A percentile compares a stretch with the other conserved stretches of the same genome.
Evolutionary conservation across 1,284 basidiomycete species (phyloP).

Genomic region (Thecaphora frezii): DNA sequence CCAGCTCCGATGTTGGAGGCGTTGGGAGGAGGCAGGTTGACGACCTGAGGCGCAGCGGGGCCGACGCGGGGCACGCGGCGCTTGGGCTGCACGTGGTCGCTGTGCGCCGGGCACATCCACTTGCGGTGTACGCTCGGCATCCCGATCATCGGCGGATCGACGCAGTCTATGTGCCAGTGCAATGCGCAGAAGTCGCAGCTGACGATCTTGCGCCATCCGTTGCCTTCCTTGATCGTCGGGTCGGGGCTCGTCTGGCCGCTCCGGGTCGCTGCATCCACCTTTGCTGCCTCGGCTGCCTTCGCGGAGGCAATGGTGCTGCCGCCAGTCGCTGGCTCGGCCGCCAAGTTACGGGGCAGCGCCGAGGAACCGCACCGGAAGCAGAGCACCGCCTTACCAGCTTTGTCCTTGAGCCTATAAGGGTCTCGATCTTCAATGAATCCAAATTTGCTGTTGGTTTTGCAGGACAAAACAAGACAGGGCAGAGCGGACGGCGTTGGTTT

Average conservation of each 20-base stretch:
- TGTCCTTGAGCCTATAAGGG: slow-evolving; percentile 80
- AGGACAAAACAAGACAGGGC: no score
- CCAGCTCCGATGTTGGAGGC: slow-evolving; percentile 65
- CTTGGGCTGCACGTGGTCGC: slow-evolving; percentile 69
- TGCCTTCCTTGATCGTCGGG: slow-evolving; percentile 20
- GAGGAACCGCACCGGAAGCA: slow-evolving; percentile 88
- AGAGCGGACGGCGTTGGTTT: no score
- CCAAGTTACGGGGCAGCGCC: slow-evolving; percentile 64
- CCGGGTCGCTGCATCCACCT: background rate
- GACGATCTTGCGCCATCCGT: slow-evolving; percentile 67
- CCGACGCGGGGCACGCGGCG: slow-evolving; percentile 37
- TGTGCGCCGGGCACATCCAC: slow-evolving; percentile 99
- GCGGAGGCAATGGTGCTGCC: background rate
- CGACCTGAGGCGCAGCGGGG: slow-evolving; percentile 19
- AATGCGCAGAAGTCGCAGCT: slow-evolving; percentile 93
- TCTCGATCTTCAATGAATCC: slow-evolving; percentile 90
- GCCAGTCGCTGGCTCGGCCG: slow-evolving; percentile 22
- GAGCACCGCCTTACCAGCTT: slow-evolving; percentile 75
- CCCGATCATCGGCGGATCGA: slow-evolving; percentile 81
- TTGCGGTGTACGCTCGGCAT: slow-evolving; percentile 86
- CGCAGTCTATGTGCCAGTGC: slow-evolving; percentile 96
- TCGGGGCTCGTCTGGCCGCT: slow-evolving; percentile 9
- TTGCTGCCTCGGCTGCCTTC: background rate
- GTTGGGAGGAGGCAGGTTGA: slow-evolving; percentile 35
- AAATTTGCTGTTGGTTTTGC: slow-evolving; percentile 67